Evolutionary conservation across 2,329 filamentous ascomycete genomes (phyloP).

Genomic region (Calonectria pauciramosa): DNA sequence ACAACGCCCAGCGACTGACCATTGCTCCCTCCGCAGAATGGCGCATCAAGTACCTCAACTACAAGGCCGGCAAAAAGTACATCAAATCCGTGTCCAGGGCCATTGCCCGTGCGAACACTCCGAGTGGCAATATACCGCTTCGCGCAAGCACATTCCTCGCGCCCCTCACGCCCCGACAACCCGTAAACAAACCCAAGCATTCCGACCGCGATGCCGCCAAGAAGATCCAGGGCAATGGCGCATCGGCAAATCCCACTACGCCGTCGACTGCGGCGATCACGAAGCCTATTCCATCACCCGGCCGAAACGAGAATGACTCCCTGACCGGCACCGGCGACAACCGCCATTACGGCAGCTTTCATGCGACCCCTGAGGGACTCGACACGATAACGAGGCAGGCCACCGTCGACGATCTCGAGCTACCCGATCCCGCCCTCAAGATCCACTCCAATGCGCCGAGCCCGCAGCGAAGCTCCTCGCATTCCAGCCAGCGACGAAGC

Average conservation of each 20-base stretch:
- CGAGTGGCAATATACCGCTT: conserved; percentile 53
- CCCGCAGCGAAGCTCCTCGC: conserved; percentile 37
- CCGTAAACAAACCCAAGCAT: conserved; percentile 15
- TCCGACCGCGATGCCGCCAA: conserved; percentile 18
- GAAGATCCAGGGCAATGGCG: conserved; percentile 17
- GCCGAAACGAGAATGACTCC: conserved; percentile 54
- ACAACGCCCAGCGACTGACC: conserved; percentile 22
- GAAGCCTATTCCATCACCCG: conserved; percentile 38
- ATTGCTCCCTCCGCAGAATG: conserved; percentile 71
- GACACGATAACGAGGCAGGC: conserved; percentile 41
- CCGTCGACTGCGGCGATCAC: conserved; percentile 28
- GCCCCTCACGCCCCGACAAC: conserved; percentile 39
- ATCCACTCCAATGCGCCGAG: conserved; percentile 49
- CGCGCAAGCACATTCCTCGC: conserved; percentile 50
- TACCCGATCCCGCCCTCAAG: conserved; percentile 67
- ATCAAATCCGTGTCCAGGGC: conserved; percentile 86
- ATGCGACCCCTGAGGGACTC: conserved; percentile 54
- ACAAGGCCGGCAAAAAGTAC: conserved; percentile 95
- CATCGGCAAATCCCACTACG: conserved; percentile 18
- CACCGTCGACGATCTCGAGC: conserved; percentile 58
- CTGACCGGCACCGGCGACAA: conserved; percentile 56
- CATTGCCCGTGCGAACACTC: conserved; percentile 71
- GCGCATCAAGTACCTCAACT: conserved; percentile 93
- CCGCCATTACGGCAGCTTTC: conserved; percentile 68
- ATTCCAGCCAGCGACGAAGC: conserved; percentile 52